Percentiles rank a stretch among this genome's conserved stretches.
Evolutionary conservation across 768 basidiomycete species (phyloP).

Genomic region (Russula sp.): DNA sequence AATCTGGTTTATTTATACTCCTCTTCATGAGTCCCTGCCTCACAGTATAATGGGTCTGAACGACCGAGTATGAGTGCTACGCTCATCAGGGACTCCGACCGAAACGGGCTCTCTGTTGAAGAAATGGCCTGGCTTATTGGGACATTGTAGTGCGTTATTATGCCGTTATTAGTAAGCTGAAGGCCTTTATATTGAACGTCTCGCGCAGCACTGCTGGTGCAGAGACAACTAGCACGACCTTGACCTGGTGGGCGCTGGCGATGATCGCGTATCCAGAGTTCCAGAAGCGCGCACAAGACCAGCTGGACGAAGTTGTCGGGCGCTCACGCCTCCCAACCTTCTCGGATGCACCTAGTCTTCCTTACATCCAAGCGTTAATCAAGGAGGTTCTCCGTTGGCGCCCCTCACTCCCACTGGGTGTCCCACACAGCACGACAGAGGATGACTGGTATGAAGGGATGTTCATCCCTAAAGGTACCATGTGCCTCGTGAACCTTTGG

Average conservation of each 20-base stretch:
- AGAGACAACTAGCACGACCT: slow-evolving; percentile 8
- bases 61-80: slow-evolving; percentile 7
- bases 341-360: background rate
- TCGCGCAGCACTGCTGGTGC: background rate
- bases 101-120: slow-evolving; percentile 11
- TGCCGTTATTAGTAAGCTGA: background rate
- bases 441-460: slow-evolving; percentile 25
- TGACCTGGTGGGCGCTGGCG: slow-evolving; percentile 17
- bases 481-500: slow-evolving; percentile 29
- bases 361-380: slow-evolving; percentile 8
- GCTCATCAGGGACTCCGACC: slow-evolving; percentile 2
- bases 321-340: slow-evolving; percentile 6
- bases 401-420: background rate
- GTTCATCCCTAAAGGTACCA: slow-evolving; percentile 34
- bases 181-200: background rate
- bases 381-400: slow-evolving; percentile 13
- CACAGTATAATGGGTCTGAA: slow-evolving; percentile 7
- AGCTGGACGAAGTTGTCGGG: slow-evolving; percentile 13
- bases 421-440: slow-evolving; percentile 13
- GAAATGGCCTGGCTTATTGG: slow-evolving; percentile 22
- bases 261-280: slow-evolving; percentile 21
- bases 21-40: background rate
- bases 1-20: background rate
- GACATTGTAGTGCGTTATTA: slow-evolving; percentile 15
- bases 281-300: slow-evolving; percentile 12